Percentiles rank a stretch among this genome's conserved stretches.
phyloP scores from a whole-genome alignment of 2,329 filamentous ascomycete genomes.

The Clarireedia paspali region DNA sequence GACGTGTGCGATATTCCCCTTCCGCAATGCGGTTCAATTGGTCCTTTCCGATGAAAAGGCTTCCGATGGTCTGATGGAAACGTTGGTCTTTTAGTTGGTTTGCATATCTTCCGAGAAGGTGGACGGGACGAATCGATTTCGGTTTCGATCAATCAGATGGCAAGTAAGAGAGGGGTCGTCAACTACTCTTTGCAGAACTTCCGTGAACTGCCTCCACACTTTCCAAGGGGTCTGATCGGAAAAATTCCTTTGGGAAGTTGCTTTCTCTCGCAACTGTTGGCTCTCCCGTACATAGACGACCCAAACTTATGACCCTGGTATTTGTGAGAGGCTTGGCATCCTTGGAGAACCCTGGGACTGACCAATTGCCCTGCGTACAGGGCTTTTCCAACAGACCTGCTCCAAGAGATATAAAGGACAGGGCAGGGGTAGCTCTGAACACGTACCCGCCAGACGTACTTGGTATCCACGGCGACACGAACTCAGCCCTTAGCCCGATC shows the following conservation, averaged over 20 bases:
- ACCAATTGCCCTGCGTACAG: conserved; percentile 1
- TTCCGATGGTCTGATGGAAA: neutral
- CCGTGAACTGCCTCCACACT: neutral
- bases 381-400: neutral
- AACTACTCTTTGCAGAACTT: neutral
- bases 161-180: neutral
- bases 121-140: neutral
- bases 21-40: neutral
- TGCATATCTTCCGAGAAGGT: neutral
- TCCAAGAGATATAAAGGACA: neutral
- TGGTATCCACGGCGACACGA: conserved; percentile 18
- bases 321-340: neutral
- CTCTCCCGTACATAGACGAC: conserved; percentile 1
- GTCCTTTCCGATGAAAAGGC: neutral
- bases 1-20: neutral
- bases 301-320: conserved; percentile 5
- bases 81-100: neutral
- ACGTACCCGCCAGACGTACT: conserved; percentile 3
- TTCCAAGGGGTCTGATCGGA: neutral
- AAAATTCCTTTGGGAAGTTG: neutral
- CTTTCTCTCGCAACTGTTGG: neutral
- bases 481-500: conserved; percentile 9
- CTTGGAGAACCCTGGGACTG: neutral
- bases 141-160: neutral
- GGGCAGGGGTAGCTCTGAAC: neutral